Percentiles rank a stretch among this genome's conserved stretches.
phyloP scores from a whole-genome alignment of 495 filamentous ascomycete genomes.

The Aspergillus nanangensis region DNA sequence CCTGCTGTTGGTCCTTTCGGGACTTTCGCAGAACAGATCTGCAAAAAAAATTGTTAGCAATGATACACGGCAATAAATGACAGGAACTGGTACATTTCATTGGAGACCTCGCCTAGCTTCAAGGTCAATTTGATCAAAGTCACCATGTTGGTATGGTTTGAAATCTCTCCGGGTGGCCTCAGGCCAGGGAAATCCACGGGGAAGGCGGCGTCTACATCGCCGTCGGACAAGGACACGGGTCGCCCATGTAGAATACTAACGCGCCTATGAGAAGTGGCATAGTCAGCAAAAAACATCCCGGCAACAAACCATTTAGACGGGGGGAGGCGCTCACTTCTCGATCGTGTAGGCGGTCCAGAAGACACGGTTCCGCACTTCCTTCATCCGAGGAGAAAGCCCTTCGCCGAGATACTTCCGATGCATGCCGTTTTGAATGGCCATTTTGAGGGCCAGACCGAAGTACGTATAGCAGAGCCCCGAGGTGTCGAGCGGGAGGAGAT shows the following conservation, averaged over 20 bases:
- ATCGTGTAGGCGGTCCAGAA: slow-evolving; percentile 51
- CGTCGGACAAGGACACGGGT: slow-evolving; percentile 38
- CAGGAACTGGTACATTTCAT: slow-evolving; percentile 35
- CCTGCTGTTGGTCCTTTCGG: slow-evolving; percentile 38
- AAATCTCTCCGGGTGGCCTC: slow-evolving; percentile 28
- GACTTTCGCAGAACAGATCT: slow-evolving; percentile 35
- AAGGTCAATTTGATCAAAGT: slow-evolving; percentile 42
- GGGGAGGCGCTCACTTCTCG: slow-evolving; percentile 31
- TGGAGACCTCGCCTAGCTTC: slow-evolving; percentile 39
- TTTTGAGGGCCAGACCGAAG: slow-evolving; percentile 44
- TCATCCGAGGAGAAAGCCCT: slow-evolving; percentile 35
- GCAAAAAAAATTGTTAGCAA: slow-evolving; percentile 1
- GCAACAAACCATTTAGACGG: neutral
- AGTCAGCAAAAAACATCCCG: slow-evolving; percentile 11
- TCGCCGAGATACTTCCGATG: slow-evolving; percentile 45
- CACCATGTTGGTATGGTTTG: slow-evolving; percentile 45
- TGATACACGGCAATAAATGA: neutral
- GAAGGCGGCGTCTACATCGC: slow-evolving; percentile 43
- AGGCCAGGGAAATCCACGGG: slow-evolving; percentile 41
- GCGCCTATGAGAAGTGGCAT: slow-evolving; percentile 19
- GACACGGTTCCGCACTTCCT: slow-evolving; percentile 45
- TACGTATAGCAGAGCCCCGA: slow-evolving; percentile 49
- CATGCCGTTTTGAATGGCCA: slow-evolving; percentile 54
- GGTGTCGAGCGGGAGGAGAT: slow-evolving; percentile 46
- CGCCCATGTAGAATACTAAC: slow-evolving; percentile 46